A percentile compares a stretch with the other conserved stretches of the same genome.
phyloP scores from a whole-genome alignment of 2,329 filamentous ascomycete genomes.

The Alternaria angustiovoidea region DNA sequence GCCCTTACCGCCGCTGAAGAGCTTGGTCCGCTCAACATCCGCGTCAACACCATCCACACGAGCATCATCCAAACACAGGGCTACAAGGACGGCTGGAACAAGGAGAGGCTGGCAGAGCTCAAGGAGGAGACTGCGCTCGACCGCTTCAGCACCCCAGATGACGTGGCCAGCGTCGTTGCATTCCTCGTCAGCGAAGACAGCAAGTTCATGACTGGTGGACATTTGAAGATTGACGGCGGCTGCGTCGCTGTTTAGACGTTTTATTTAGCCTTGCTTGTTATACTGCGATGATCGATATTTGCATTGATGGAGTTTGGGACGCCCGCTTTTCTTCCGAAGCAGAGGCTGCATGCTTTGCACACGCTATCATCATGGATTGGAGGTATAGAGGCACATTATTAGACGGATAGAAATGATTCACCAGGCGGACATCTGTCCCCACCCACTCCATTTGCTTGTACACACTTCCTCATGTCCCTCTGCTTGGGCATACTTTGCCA shows the following conservation, averaged over 20 bases:
- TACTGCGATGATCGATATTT: slow-evolving; percentile 10
- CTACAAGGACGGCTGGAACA: slow-evolving; percentile 47
- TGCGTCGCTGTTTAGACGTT: slow-evolving; percentile 36
- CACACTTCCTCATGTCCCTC: background rate
- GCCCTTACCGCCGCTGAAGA: slow-evolving; percentile 51
- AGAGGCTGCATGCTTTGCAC: slow-evolving; percentile 2
- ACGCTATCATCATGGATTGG: background rate
- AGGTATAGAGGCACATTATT: slow-evolving; percentile 3
- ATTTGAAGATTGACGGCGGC: slow-evolving; percentile 47
- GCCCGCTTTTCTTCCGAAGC: slow-evolving; percentile 9
- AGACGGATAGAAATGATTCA: slow-evolving; percentile 5
- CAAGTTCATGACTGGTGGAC: slow-evolving; percentile 50
- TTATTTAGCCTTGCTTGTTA: background rate
- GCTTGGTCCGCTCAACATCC: slow-evolving; percentile 49
- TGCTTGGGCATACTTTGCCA: slow-evolving; percentile 1
- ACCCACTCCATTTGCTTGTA: background rate
- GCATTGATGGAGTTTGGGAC: slow-evolving; percentile 35
- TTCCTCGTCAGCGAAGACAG: slow-evolving; percentile 53
- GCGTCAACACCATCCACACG: slow-evolving; percentile 54
- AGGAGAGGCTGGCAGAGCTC: slow-evolving; percentile 46
- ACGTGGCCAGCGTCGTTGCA: slow-evolving; percentile 50
- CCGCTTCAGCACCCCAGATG: slow-evolving; percentile 48
- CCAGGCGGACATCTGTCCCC: background rate
- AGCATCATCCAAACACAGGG: slow-evolving; percentile 50
- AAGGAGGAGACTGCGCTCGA: slow-evolving; percentile 46